Conservation (phyloP, 2,329 filamentous ascomycete species). For the Monosporascus sp. region DNA sequence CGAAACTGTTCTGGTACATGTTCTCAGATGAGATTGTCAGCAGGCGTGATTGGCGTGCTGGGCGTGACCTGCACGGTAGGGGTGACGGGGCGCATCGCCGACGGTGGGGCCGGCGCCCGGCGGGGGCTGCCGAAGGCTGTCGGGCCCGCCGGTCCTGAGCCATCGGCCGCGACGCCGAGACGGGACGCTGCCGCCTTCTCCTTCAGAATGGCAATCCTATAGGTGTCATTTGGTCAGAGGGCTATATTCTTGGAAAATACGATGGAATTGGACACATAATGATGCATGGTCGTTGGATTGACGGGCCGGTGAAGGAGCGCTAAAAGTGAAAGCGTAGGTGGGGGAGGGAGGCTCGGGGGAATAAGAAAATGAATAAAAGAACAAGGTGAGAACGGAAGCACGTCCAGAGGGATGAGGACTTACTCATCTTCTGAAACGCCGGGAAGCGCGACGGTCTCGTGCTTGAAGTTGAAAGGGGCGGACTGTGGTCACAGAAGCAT, state of each 20-base stretch:
- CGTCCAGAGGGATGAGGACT: constrained; percentile 21
- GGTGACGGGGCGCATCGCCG: constrained; percentile 10
- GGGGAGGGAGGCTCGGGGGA: neutral
- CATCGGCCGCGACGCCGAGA: constrained; percentile 37
- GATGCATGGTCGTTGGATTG: neutral
- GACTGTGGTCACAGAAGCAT: constrained; percentile 37
- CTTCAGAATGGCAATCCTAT: constrained; percentile 43
- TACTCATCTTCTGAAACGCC: constrained; percentile 57
- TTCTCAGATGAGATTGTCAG: constrained; percentile 18
- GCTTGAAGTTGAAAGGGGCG: constrained; percentile 53
- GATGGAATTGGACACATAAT: neutral
- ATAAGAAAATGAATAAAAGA: neutral
- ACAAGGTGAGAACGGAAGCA: neutral
- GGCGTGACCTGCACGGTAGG: constrained; percentile 13
- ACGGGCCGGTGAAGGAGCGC: neutral
- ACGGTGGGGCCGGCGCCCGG: constrained; percentile 20
- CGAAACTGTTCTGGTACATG: neutral
- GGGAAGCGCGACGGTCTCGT: constrained; percentile 46
- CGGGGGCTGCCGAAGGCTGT: constrained; percentile 17
- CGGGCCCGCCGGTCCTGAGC: constrained; percentile 1
- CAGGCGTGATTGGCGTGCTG: constrained; percentile 13
- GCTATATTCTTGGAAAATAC: neutral
- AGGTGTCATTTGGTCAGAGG: constrained; percentile 1
- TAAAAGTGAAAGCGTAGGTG: neutral
- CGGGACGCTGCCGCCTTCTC: constrained; percentile 47